Percentiles rank a stretch among this genome's conserved stretches.
Conservation (phyloP, 257 asterid genomes). For the Fraxinus anomala region DNA sequence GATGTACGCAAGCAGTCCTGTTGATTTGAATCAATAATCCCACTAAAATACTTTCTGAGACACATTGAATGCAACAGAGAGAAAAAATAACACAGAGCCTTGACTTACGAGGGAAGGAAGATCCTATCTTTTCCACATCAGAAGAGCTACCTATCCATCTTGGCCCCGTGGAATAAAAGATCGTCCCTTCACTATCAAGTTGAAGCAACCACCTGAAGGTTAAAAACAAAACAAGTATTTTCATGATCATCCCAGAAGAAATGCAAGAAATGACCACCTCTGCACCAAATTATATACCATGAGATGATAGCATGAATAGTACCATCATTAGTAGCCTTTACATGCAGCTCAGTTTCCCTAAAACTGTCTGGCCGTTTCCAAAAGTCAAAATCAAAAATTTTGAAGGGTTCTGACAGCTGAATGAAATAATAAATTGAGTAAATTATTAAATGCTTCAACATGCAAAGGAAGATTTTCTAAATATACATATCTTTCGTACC, state of each 20-base stretch:
- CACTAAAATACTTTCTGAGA: not conserved
- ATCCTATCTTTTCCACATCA: constrained; percentile 32
- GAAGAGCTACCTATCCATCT: constrained; percentile 56
- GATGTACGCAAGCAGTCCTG: not conserved
- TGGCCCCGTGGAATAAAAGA: constrained; percentile 84
- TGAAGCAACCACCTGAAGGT: constrained; percentile 95
- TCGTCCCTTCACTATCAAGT: constrained; percentile 77
- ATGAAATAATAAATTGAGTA: constrained; percentile 34
- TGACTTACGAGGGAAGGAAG: constrained; percentile 51
- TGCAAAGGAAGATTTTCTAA: not conserved
- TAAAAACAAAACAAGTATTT: not conserved
- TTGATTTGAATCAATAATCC: constrained; percentile 9
- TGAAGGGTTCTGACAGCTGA: constrained; percentile 94
- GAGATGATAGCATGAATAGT: constrained; percentile 89
- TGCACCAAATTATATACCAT: constrained; percentile 65
- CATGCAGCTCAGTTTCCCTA: constrained; percentile 58
- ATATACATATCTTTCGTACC: constrained; percentile 44
- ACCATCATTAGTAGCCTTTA: constrained; percentile 74
- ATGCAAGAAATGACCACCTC: constrained; percentile 27
- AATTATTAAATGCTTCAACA: not conserved
- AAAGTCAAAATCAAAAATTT: constrained; percentile 89
- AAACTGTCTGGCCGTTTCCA: constrained; percentile 88
- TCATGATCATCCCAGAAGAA: constrained; percentile 7
- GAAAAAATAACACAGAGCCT: not conserved
- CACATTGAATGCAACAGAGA: not conserved